These are phyloP conservation scores for Yamadazyma insecticola DNA, from an alignment of 805 yeast genomes.

Conservation along the genomic window DNA sequence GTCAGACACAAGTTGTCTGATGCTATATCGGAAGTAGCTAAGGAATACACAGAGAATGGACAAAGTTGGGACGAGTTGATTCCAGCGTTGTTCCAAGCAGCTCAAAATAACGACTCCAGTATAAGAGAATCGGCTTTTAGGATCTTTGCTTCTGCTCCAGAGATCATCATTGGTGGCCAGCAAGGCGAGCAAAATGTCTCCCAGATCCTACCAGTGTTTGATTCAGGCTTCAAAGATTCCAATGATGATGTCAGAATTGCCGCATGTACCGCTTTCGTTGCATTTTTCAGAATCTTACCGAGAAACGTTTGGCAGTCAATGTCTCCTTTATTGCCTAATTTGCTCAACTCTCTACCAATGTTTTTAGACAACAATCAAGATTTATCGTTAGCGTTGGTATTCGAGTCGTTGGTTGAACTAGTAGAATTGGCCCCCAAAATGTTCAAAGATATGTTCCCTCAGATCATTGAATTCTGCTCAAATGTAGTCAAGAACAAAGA, in stretches of 20 bases:
- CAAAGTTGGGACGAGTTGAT: constrained; percentile 75
- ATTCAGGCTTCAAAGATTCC: constrained; percentile 73
- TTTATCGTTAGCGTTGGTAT: constrained; percentile 76
- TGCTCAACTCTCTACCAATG: constrained; percentile 83
- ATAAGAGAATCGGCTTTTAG: constrained; percentile 90
- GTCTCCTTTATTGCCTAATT: constrained; percentile 74
- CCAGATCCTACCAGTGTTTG: constrained; percentile 64
- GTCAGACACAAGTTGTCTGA: constrained; percentile 92
- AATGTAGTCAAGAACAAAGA: constrained; percentile 78
- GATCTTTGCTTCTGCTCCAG: constrained; percentile 81
- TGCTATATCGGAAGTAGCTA: constrained; percentile 89
- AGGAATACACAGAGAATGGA: constrained; percentile 49
- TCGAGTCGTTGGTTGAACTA: constrained; percentile 83
- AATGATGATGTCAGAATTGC: constrained; percentile 85
- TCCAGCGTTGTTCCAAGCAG: constrained; percentile 68
- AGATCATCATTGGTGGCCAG: too few species aligned
- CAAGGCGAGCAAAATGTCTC: constrained; percentile 53
- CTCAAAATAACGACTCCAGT: constrained; percentile 50
- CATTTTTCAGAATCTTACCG: constrained; percentile 79
- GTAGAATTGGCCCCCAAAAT: constrained; percentile 93
- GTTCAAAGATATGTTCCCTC: constrained; percentile 86
- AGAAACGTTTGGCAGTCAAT: constrained; percentile 73
- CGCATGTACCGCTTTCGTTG: constrained; percentile 88
- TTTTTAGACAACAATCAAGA: constrained; percentile 77
- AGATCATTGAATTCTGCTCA: constrained; percentile 83